Conservation (phyloP, 345 rosid genomes). For the Citrus mangshanensis region DNA sequence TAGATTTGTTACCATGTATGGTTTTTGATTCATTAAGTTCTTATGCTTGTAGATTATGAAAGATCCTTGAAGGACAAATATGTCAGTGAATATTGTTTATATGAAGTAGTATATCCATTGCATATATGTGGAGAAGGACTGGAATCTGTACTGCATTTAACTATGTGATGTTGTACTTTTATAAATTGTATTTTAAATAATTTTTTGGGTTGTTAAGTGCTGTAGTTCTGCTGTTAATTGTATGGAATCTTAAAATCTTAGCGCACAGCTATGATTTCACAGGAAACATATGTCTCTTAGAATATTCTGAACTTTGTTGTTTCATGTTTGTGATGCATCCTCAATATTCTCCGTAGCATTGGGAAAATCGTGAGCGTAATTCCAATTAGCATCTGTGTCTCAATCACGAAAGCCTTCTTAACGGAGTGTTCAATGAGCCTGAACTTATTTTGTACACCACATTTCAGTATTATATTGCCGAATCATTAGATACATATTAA, state of each 20-base stretch:
- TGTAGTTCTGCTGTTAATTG: neutral
- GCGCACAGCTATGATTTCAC: neutral
- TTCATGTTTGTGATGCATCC: neutral
- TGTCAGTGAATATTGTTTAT: neutral
- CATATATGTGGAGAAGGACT: neutral
- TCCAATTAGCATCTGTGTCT: neutral
- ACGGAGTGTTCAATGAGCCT: neutral
- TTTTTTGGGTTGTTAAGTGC: neutral
- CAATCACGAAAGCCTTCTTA: neutral
- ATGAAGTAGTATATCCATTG: neutral
- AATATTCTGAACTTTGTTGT: neutral
- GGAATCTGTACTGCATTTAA: conserved; percentile 1
- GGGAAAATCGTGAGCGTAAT: neutral
- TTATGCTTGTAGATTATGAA: conserved; percentile 7
- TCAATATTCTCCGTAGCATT: neutral
- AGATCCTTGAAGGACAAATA: neutral
- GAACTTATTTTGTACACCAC: neutral
- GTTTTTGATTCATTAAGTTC: neutral
- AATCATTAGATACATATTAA: neutral
- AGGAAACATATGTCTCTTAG: neutral
- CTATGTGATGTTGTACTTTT: neutral
- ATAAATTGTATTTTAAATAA: neutral
- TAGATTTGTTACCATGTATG: conserved; percentile 1
- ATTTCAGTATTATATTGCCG: neutral
- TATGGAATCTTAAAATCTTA: neutral